Evolutionary conservation across 768 basidiomycete species (phyloP), one percentile per base, ranked within the genome.

Genomic region (Termitomyces sp.): DNA sequence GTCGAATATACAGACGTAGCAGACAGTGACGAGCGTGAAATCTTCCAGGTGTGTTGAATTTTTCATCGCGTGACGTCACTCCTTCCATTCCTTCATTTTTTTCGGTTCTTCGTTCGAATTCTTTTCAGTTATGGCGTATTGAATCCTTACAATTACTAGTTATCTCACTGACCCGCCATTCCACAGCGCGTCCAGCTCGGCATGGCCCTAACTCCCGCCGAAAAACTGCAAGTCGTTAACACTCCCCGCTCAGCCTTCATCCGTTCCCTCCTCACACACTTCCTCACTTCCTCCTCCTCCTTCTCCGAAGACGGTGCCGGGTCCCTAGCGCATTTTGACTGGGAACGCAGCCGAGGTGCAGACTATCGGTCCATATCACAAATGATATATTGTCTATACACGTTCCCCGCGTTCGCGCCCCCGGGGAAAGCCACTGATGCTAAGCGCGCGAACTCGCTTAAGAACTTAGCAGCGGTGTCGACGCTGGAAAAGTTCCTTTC

Each of bases 121-220:
- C 36, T 11, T 40, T 22, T 53, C 12, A 13, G 33, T 24, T 28
- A 24, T 50, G 32, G 51, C 22, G 22, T 38, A 24, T 39, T 39
- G 22, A 39, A 8, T 24, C 2, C 20, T 22, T 13, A 48, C 5
- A 13, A 20, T 54, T 4, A 39, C 4, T 39, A 28, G 24, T 24
- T 32, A n/a, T 55, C 16, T 42, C 39, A 28, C 36, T 54, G 20
- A 60, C 33, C 20, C 22, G 6, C 7, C 5, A 24, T 38, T 12
- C 1, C 35, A 32, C 62, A 92, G 88, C 80, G 90, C 53, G 90
- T 92, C 7, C 90, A 91, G 72, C 78, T 90, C 3, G 90, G 90
- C 7, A 87, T 92, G 80, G 89, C 90, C 0, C 76, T 91, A 35
- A 91, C 89, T 2, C 55, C 58, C 16, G 44, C 71, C 81, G 90